Evolutionary conservation across 345 rosid species (phyloP).

Genomic region (Ceriops tagal): DNA sequence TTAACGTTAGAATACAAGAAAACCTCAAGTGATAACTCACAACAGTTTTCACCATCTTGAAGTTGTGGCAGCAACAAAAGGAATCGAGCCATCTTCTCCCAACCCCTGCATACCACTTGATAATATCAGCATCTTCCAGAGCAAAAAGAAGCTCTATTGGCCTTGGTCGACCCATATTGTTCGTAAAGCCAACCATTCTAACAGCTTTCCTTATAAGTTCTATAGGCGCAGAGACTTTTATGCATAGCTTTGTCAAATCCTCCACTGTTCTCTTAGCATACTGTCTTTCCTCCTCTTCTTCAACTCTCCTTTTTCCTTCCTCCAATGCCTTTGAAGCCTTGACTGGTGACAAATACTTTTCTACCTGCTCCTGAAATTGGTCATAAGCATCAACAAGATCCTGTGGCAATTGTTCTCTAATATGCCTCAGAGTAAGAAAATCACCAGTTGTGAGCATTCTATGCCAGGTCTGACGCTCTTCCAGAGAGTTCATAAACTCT

Average conservation of each 20-base stretch:
- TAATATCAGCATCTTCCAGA: constrained; percentile 79
- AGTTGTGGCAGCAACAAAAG: constrained; percentile 93
- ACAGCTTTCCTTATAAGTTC: constrained; percentile 79
- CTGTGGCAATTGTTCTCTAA: constrained; percentile 70
- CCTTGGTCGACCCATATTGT: constrained; percentile 86
- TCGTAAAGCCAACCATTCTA: constrained; percentile 80
- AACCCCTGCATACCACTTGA: constrained; percentile 93
- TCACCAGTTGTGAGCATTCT: constrained; percentile 70
- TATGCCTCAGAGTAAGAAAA: constrained; percentile 71
- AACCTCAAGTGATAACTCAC: constrained; percentile 83
- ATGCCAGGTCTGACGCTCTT: constrained; percentile 79
- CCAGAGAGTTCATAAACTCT: constrained; percentile 70
- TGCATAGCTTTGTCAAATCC: constrained; percentile 69
- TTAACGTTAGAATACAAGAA: constrained; percentile 87
- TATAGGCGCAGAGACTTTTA: constrained; percentile 79
- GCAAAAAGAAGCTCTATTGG: constrained; percentile 61
- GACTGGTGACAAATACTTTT: constrained; percentile 62
- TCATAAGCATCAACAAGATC: constrained; percentile 77
- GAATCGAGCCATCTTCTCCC: constrained; percentile 90
- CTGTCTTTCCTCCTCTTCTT: constrained; percentile 60
- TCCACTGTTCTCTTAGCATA: constrained; percentile 65
- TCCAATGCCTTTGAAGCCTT: constrained; percentile 56
- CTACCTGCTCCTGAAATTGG: constrained; percentile 71
- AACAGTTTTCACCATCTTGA: constrained; percentile 67
- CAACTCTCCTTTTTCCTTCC: constrained; percentile 57